Base-by-base conservation (phyloP, 331 rosid genomes). In the Saraca asoca region DNA sequence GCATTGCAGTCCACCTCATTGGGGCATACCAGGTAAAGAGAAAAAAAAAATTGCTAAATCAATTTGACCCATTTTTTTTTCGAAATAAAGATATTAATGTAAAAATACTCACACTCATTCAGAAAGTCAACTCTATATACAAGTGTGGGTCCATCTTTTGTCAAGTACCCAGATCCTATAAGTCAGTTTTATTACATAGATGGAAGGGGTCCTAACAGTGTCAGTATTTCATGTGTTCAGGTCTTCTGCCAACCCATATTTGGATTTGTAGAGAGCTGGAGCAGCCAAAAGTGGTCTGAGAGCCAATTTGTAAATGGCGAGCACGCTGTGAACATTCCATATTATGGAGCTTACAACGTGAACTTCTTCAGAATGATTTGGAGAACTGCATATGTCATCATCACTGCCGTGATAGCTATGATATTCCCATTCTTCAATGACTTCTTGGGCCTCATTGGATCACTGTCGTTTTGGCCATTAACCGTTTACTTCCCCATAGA, bases 11-110 rank as follows among this genome's bases (percentile, higher is more conserved):
- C 43, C 99, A 94, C 73, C 70, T 94, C 11, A 48, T 90, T 31
- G 89, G 99, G 0, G 99, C 99, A 69, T 94, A 94, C 64, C 99
- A 94, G 90, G 98, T 94, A 24, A 38, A n/a, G n/a, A n/a, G n/a
- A n/a, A n/a, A n/a, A n/a, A n/a, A n/a, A n/a, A n/a, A n/a, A n/a
- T n/a, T n/a, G n/a, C n/a, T n/a, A n/a, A n/a, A n/a, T n/a, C n/a
- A n/a, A n/a, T n/a, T n/a, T n/a, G n/a, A n/a, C n/a, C n/a, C n/a
- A n/a, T n/a, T n/a, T n/a, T n/a, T n/a, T n/a, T n/a, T n/a, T n/a
- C n/a, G n/a, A n/a, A n/a, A n/a, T n/a, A n/a, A n/a, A n/a, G n/a
- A n/a, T n/a, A n/a, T n/a, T n/a, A n/a, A n/a, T n/a, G n/a, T n/a
- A n/a, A n/a, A n/a, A n/a, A n/a, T n/a, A n/a, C n/a, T n/a, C n/a